Conservation (phyloP, 2,329 filamentous ascomycete species). For the Ceratocystis huliohia region DNA sequence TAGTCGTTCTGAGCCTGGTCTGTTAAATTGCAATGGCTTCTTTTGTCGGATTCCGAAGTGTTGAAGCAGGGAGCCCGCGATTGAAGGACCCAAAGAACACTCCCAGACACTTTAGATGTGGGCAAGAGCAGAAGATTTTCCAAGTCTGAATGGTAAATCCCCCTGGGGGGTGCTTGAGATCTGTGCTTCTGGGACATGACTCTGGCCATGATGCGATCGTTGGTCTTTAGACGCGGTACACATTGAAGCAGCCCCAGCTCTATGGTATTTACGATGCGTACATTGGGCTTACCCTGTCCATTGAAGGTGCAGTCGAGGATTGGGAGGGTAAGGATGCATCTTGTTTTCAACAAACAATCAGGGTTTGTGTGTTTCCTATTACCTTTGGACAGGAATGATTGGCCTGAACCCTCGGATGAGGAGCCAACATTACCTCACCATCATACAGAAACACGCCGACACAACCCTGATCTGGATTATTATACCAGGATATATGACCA, state of each 20-base stretch:
- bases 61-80: conserved; percentile 28
- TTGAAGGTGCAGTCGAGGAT: conserved; percentile 23
- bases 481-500: conserved; percentile 28
- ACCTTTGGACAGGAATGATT: conserved; percentile 24
- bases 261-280: conserved; percentile 6
- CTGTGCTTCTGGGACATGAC: conserved; percentile 54
- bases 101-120: conserved; percentile 44
- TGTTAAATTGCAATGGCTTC: conserved; percentile 41
- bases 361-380: conserved; percentile 29
- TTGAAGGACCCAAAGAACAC: conserved; percentile 37
- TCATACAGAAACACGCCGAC: conserved; percentile 26
- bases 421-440: conserved; percentile 26
- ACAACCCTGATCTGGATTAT: conserved; percentile 34
- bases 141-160: conserved; percentile 61
- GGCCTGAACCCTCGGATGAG: background rate
- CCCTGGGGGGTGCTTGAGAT: conserved; percentile 61
- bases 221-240: conserved; percentile 6
- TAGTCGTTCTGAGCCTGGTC: conserved; percentile 43
- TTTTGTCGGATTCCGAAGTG: conserved; percentile 32
- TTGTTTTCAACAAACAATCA: conserved; percentile 40
- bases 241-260: background rate
- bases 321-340: conserved; percentile 22
- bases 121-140: conserved; percentile 52
- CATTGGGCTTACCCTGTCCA: conserved; percentile 4
- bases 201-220: conserved; percentile 35